Base-by-base conservation (phyloP, 495 filamentous ascomycete species). In the Lophiotrema nucula region DNA sequence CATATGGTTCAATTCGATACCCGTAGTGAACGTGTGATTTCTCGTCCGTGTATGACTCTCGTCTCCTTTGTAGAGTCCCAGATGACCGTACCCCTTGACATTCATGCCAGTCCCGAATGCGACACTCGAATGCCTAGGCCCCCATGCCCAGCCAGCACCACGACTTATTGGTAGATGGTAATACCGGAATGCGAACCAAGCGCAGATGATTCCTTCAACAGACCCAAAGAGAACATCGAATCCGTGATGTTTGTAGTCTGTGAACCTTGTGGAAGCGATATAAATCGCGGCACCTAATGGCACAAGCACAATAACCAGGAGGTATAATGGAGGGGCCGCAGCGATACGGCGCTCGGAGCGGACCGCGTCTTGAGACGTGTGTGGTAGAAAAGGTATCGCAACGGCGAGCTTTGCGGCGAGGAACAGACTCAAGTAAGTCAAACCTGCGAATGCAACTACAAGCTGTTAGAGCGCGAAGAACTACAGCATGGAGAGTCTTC, bases 201-300 rank as follows among this genome's bases (percentile, higher is more conserved):
- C 82, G 47, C 76, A 76, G 23, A 75, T 60, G 3, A 83, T 69
- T 0, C 85, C 85, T 51, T 86, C 69, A 2, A 77, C 44, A 1
- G 77, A 68, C 0, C 85, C 85, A 55, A 73, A 79, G 0, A 88
- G 67, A 49, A 88, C 76, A 58, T 88, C 85, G 47, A 85, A 82
- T 4, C 77, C 82, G 31, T 83, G 78, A 53, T 88, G 85, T 3
- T 78, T 70, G 59, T 73, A 83, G 55, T 88, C 78, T 16, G 78
- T 78, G 73, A 77, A 88, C 4, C 85, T 77, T 15, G 84, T 83
- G 2, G 74, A 72, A 11, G 79, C 66, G 25, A 88, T 82, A 68
- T 83, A 87, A 16, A 77, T 76, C 0, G 85, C 83, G 0, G 78
- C 69, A 2, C 76, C 77, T 13, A 80, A 68, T 2, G 84, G 81